phyloP scores from a whole-genome alignment of 208 protist genomes.

The Giardia muris region DNA sequence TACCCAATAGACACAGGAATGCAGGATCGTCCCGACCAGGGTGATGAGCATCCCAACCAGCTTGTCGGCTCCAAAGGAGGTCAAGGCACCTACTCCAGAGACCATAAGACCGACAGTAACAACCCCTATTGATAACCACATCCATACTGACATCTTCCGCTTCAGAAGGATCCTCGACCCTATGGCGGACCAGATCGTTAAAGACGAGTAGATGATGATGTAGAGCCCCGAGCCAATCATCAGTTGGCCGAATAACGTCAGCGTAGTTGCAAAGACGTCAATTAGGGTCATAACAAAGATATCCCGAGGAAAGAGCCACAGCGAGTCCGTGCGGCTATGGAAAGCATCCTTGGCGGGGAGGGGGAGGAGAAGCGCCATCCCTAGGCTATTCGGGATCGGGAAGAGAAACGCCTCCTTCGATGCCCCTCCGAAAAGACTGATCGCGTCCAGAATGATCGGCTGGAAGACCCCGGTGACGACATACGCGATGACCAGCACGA shows the following conservation, averaged over 20 bases:
- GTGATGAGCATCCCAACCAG: neutral
- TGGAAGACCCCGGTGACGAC: neutral
- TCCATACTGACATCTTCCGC: neutral
- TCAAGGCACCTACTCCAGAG: conserved; percentile 1
- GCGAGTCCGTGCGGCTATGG: neutral
- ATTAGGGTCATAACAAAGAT: conserved; percentile 10
- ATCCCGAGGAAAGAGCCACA: neutral
- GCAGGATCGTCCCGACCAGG: conserved; percentile 2
- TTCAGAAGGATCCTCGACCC: neutral
- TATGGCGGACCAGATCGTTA: conserved; percentile 5
- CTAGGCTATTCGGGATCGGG: neutral
- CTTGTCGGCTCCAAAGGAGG: neutral
- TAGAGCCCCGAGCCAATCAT: neutral
- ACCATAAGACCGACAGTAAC: neutral
- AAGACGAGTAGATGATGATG: conserved; percentile 13
- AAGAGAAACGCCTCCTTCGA: neutral
- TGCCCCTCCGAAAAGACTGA: neutral
- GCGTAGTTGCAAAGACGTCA: conserved; percentile 4
- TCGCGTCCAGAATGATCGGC: neutral
- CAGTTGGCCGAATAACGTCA: conserved; percentile 6
- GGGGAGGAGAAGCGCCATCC: neutral
- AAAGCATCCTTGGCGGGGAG: neutral
- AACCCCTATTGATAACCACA: neutral
- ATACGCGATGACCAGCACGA: neutral
- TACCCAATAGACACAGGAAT: conserved; percentile 13